phyloP scores from a whole-genome alignment of 2,329 filamentous ascomycete genomes.

The Esteya vermicola region DNA sequence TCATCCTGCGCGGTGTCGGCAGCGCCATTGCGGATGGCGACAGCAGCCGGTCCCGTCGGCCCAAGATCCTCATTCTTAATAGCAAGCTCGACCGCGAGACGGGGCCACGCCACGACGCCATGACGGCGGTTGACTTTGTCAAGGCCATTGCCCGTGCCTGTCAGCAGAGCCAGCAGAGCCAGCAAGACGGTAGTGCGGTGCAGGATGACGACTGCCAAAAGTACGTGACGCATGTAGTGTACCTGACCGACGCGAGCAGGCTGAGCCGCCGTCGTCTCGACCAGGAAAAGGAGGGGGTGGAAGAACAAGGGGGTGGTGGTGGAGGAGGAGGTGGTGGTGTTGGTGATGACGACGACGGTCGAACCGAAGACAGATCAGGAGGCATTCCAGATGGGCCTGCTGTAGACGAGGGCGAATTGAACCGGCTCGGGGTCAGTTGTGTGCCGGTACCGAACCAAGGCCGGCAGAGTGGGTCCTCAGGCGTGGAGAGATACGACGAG shows the following conservation, averaged over 20 bases:
- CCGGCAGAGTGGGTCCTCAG: constrained; percentile 25
- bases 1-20: constrained; percentile 66
- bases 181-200: constrained; percentile 16
- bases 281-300: no score
- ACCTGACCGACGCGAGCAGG: constrained; percentile 46
- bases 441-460: constrained; percentile 51
- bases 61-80: constrained; percentile 76
- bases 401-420: constrained; percentile 53
- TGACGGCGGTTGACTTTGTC: constrained; percentile 69
- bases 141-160: constrained; percentile 64
- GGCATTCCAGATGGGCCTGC: constrained; percentile 37
- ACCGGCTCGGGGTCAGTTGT: constrained; percentile 57
- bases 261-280: neutral
- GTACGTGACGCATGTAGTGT: constrained; percentile 76
- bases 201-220: constrained; percentile 34
- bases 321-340: no score
- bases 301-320: no score
- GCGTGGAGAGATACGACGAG: constrained; percentile 47
- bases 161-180: constrained; percentile 43
- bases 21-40: constrained; percentile 57
- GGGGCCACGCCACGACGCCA: constrained; percentile 49
- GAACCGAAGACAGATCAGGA: no score
- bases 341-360: no score
- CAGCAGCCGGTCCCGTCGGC: constrained; percentile 22
- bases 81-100: constrained; percentile 77